Percentiles rank a stretch among this genome's conserved stretches.
Conservation (phyloP, 148 eudicot genomes). For the Chenopodium album region DNA sequence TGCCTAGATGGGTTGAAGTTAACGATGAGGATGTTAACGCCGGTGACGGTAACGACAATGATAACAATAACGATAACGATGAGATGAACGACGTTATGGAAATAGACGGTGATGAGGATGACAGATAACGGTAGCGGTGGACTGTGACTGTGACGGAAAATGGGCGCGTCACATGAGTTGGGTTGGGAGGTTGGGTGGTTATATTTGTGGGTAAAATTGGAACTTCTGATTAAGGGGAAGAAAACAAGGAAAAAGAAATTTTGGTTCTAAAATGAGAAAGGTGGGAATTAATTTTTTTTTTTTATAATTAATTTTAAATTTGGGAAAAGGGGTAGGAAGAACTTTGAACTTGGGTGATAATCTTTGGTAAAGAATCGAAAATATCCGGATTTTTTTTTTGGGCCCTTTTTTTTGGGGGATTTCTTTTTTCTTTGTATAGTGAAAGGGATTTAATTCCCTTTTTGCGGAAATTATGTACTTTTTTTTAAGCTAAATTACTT, state of each 20-base stretch:
- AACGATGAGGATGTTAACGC: slow-evolving; percentile 3
- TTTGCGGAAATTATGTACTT: slow-evolving; percentile 22
- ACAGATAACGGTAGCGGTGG: slow-evolving; percentile 1
- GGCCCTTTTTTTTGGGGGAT: not conserved
- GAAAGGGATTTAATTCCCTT: slow-evolving; percentile 12
- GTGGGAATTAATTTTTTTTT: slow-evolving; percentile 4
- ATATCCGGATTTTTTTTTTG: not conserved
- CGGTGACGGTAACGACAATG: slow-evolving; percentile 14
- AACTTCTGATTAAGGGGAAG: not conserved
- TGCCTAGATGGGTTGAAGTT: slow-evolving; percentile 32
- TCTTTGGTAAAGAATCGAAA: slow-evolving; percentile 23
- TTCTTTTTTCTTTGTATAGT: slow-evolving; percentile 13
- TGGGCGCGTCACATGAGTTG: slow-evolving; percentile 32
- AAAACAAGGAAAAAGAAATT: not conserved
- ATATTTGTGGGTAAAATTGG: slow-evolving; percentile 23
- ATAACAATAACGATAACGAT: slow-evolving; percentile 15
- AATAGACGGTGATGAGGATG: not conserved
- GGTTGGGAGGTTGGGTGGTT: not conserved
- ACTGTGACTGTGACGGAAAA: slow-evolving; percentile 24
- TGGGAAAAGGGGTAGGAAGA: not conserved
- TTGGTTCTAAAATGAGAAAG: slow-evolving; percentile 5
- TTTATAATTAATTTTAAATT: not conserved
- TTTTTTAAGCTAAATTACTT: not conserved
- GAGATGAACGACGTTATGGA: not conserved
- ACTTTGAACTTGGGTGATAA: slow-evolving; percentile 11